Evolutionary conservation across 169 alveolate species (phyloP), one percentile per base, ranked within the genome.

Genomic region (Plasmodium billcollinsi): DNA sequence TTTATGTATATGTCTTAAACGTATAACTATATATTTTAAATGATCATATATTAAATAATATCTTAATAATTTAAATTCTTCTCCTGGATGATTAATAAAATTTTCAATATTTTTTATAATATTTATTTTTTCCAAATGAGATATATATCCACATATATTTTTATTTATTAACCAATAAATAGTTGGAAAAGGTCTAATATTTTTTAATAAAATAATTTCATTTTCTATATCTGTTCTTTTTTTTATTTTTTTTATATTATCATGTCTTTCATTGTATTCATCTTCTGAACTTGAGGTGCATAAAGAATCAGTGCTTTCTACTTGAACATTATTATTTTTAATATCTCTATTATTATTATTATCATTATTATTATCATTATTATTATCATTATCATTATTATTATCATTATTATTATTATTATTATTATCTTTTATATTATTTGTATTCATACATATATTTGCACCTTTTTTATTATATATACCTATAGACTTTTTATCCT

Each of bases 141-240:
- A 93, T n/a, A 94, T 93, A 50, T 88, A 88, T 7, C 88, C 83
- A 43, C 92, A 85, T 24, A 93, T 75, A 14, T 88, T 73, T 29
- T 88, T 90, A 54, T 93, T 93, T 14, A 83, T 89, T 52, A 94
- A 49, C 95, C 95, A 94, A 24, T 91, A 94, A 21, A 75, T 88
- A 14, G 96, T 94, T 14, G 96, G 96, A 85, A 94, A 94, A 18
- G 96, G 96, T 47, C 88, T 88, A 33, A 94, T 72, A 39, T 72
- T 45, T 47, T 50, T 74, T 39, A 92, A 70, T 47, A 85, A 86
- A 14, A 47, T 45, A 26, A 94, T 7, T 47, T 67, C 63, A 50
- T 67, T 67, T 63, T 73, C 92, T 5, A 90, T 26, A 11, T 56
- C 86, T 15, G 74, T 29, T 26, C 59, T 29, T 52, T 73, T 11